Conservation (phyloP, 805 yeast genomes). For the Metschnikowia similis region DNA sequence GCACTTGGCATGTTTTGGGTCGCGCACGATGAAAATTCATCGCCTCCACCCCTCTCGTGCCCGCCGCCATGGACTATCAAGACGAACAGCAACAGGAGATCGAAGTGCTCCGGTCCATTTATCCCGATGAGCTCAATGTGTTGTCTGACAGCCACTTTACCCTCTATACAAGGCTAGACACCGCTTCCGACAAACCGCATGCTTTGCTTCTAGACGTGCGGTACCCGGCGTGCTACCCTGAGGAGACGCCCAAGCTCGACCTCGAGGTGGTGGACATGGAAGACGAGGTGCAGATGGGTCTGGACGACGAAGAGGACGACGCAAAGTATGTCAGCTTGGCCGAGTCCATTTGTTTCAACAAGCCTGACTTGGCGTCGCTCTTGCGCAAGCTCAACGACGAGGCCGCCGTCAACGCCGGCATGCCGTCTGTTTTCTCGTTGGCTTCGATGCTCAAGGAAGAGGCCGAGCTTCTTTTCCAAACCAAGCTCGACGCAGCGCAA, state of each 20-base stretch:
- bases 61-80: slow-evolving; percentile 54
- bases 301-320: slow-evolving; percentile 24
- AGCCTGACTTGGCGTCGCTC: slow-evolving; percentile 42
- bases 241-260: slow-evolving; percentile 60
- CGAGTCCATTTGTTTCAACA: slow-evolving; percentile 54
- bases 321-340: slow-evolving; percentile 47
- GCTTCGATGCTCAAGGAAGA: slow-evolving; percentile 74
- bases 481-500: slow-evolving; percentile 53
- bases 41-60: neutral
- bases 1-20: neutral
- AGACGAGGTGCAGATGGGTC: slow-evolving; percentile 38
- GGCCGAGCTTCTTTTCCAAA: slow-evolving; percentile 64
- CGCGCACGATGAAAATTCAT: slow-evolving; percentile 1
- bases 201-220: slow-evolving; percentile 53
- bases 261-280: slow-evolving; percentile 31
- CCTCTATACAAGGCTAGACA: slow-evolving; percentile 62
- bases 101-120: slow-evolving; percentile 84
- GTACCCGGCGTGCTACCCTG: slow-evolving; percentile 81
- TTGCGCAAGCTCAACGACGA: slow-evolving; percentile 45
- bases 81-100: slow-evolving; percentile 90
- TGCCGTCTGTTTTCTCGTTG: slow-evolving; percentile 85
- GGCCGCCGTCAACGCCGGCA: slow-evolving; percentile 78
- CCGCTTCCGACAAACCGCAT: slow-evolving; percentile 58
- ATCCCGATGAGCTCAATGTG: slow-evolving; percentile 80
- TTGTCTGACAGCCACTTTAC: slow-evolving; percentile 48